A percentile compares a stretch with the other conserved stretches of the same genome.
Conservation (phyloP, 1,284 basidiomycete species). For the Microbotryomycetes sp. region DNA sequence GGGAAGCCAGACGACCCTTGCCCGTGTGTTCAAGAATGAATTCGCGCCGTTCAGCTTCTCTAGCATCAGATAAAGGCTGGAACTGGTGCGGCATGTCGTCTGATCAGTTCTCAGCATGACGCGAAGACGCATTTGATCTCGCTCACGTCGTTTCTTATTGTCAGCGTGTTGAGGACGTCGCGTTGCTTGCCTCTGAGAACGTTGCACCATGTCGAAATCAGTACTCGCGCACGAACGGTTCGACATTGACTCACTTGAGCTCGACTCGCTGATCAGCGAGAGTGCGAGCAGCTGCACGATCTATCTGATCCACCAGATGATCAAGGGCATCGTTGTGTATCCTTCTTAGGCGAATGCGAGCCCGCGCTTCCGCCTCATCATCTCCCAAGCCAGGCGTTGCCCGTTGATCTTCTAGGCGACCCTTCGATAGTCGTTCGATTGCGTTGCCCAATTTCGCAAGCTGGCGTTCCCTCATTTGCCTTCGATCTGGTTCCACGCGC, state of each 20-base stretch:
- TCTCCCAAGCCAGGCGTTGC: slow-evolving; percentile 35
- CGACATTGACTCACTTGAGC: slow-evolving; percentile 11
- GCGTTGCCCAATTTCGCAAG: slow-evolving; percentile 36
- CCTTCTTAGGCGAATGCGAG: slow-evolving; percentile 37
- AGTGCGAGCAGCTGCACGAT: slow-evolving; percentile 61
- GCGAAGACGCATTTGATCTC: background rate
- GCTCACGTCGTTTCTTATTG: background rate
- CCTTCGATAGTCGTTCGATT: slow-evolving; percentile 37
- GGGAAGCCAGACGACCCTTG: slow-evolving; percentile 33
- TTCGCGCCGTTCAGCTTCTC: slow-evolving; percentile 28
- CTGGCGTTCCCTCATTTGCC: slow-evolving; percentile 32
- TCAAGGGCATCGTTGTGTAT: slow-evolving; percentile 47
- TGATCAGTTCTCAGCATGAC: background rate
- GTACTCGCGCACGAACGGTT: background rate
- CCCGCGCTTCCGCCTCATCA: slow-evolving; percentile 45
- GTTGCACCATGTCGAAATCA: background rate
- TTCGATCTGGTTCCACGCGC: slow-evolving; percentile 55
- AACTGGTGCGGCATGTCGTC: slow-evolving; percentile 1
- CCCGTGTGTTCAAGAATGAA: slow-evolving; percentile 31
- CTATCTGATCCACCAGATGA: slow-evolving; percentile 61
- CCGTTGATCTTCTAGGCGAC: slow-evolving; percentile 40
- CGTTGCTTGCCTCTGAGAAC: background rate
- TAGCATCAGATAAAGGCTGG: slow-evolving; percentile 15
- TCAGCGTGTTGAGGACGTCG: background rate
- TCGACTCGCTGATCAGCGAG: slow-evolving; percentile 60